Evolutionary conservation across 148 eudicot genomes (phyloP), one percentile per base, ranked within the genome.

Genomic region (Oxyria digyna): DNA sequence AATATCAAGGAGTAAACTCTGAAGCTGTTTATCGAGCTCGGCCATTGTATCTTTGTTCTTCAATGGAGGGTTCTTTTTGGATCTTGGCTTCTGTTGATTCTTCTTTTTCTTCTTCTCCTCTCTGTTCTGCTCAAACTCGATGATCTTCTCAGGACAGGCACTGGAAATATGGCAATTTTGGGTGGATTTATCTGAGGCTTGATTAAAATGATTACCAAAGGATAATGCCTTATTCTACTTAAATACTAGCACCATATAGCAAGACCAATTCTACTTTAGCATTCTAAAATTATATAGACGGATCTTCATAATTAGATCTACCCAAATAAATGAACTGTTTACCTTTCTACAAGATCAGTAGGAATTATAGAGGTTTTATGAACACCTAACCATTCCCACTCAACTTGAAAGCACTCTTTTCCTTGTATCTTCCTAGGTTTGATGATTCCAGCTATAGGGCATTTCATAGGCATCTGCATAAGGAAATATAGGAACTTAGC

Each of bases 101-200:
- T 82, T 81, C 57, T 69, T 82, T 69, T 81, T 87, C 85, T 91
- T 89, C 72, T 55, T 74, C 48, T 85, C 85, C 67, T 84, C 89
- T 78, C 66, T 79, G 72, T 75, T 79, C 72, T 85, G 81, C 78
- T 81, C 78, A 45, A 85, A 92, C 75, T 92, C 97, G 74, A 41
- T 54, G 49, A 85, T 89, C 83, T 75, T 89, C 79, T 92, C 97
- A 10, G 91, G 91, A 74, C 97, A 92, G 75, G 97, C 97, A 73
- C 97, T 91, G 84, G 20, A 46, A 42, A 12, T 52, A 57, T 31
- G 14, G 38, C 14, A 27, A 69, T n/a, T 46, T 46, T 46, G 18
- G 52, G 23, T n/a, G 52, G 52, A 23, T 1, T n/a, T n/a, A 46
- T 4, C 18, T 46, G 52, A 46, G 20, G 18, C 18, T 46, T 46